Percentiles rank a stretch among this genome's conserved stretches.
Evolutionary conservation across 1,284 basidiomycete species (phyloP).

Genomic region (Tilletia horrida): DNA sequence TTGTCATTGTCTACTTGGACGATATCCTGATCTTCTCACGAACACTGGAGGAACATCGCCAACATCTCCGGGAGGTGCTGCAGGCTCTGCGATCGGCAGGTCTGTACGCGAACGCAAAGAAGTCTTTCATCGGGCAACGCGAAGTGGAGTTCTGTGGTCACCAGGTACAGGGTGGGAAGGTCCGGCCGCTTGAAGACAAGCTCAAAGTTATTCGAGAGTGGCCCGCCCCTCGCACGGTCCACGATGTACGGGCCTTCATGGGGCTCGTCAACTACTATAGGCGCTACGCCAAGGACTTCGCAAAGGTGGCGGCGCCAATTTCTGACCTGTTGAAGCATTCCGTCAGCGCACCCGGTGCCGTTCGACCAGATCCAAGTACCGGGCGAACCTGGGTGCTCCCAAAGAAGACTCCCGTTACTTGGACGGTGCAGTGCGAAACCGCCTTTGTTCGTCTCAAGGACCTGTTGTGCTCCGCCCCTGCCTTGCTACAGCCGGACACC

Average conservation of each 20-base stretch:
- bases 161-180: background rate
- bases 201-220: conserved; percentile 56
- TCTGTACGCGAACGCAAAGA: conserved; percentile 15
- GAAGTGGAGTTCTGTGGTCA: conserved; percentile 20
- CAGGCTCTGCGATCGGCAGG: background rate
- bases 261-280: conserved; percentile 16
- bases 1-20: conserved; percentile 21
- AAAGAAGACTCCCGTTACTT: background rate
- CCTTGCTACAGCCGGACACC: background rate
- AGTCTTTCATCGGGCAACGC: conserved; percentile 13
- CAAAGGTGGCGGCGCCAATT: background rate
- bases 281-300: background rate
- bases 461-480: background rate
- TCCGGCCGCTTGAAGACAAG: conserved; percentile 45
- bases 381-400: background rate
- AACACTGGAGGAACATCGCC: background rate
- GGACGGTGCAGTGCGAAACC: conserved; percentile 5
- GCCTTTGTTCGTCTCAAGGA: background rate
- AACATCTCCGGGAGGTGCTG: conserved; percentile 18
- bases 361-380: background rate
- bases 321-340: conserved; percentile 13
- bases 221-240: conserved; percentile 54
- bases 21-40: conserved; percentile 21
- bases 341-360: background rate
- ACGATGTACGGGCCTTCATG: conserved; percentile 21